Conservation (phyloP, 306 rosid species). For the Rosa persica region DNA sequence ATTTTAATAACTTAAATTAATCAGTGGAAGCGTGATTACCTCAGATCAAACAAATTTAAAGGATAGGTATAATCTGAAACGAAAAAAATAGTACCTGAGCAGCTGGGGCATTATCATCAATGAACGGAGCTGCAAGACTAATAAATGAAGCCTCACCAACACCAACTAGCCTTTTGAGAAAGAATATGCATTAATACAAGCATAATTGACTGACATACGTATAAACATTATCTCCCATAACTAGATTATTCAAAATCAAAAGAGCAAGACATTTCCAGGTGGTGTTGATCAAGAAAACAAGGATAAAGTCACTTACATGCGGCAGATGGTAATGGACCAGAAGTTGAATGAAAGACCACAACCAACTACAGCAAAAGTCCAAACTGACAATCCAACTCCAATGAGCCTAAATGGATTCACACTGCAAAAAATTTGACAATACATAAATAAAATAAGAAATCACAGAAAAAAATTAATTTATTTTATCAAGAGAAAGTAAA, state of each 20-base stretch:
- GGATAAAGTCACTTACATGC: slow-evolving; percentile 58
- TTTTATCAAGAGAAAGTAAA: neutral
- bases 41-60: slow-evolving; percentile 16
- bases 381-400: slow-evolving; percentile 82
- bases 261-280: neutral
- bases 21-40: neutral
- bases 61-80: slow-evolving; percentile 16
- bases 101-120: slow-evolving; percentile 84
- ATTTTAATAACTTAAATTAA: neutral
- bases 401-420: slow-evolving; percentile 80
- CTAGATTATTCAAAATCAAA: slow-evolving; percentile 17
- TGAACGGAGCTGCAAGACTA: slow-evolving; percentile 95
- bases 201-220: slow-evolving; percentile 4
- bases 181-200: slow-evolving; percentile 11
- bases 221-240: neutral
- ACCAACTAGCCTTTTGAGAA: slow-evolving; percentile 68
- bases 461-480: neutral
- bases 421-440: slow-evolving; percentile 49
- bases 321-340: slow-evolving; percentile 78
- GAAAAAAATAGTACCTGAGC: slow-evolving; percentile 52
- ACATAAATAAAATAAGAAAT: slow-evolving; percentile 1
- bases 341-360: slow-evolving; percentile 64
- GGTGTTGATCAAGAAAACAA: slow-evolving; percentile 1
- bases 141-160: slow-evolving; percentile 93
- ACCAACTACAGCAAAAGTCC: slow-evolving; percentile 66